These are phyloP conservation scores for Abrus precatorius DNA, from an alignment of 306 rosid genomes.

Conservation along the genomic window DNA sequence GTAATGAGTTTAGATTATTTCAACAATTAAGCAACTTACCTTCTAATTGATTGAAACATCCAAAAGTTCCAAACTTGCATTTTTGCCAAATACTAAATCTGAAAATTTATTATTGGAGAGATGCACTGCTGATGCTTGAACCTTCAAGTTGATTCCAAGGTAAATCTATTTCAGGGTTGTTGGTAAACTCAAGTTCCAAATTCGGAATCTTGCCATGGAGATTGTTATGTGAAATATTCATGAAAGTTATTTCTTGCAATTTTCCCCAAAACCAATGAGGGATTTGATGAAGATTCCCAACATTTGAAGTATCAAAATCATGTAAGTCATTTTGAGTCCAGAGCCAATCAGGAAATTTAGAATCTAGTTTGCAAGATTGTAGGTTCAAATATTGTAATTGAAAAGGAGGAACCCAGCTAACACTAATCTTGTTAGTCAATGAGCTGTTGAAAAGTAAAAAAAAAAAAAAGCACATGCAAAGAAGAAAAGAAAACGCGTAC, in stretches of 20 bases:
- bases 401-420: constrained; percentile 40
- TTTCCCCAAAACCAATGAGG: constrained; percentile 31
- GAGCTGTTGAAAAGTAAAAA: too few relatives aligned
- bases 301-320: not conserved
- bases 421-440: not conserved
- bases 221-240: constrained; percentile 24
- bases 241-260: fast-evolving
- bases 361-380: not conserved
- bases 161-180: not conserved
- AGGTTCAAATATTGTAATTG: fast-evolving
- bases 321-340: not conserved
- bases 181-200: not conserved
- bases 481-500: too few relatives aligned
- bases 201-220: not conserved
- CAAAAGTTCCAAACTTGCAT: not conserved
- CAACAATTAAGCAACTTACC: constrained; percentile 39
- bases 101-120: constrained; percentile 27
- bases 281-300: not conserved
- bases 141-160: constrained; percentile 38
- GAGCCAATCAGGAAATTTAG: constrained; percentile 17
- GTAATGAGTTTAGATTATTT: not conserved
- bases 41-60: constrained; percentile 30
- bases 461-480: too few relatives aligned
- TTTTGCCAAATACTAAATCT: not conserved
- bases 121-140: not conserved